Evolutionary conservation across 306 rosid genomes (phyloP), one percentile per base, ranked within the genome.

Genomic region (Morella rubra): DNA sequence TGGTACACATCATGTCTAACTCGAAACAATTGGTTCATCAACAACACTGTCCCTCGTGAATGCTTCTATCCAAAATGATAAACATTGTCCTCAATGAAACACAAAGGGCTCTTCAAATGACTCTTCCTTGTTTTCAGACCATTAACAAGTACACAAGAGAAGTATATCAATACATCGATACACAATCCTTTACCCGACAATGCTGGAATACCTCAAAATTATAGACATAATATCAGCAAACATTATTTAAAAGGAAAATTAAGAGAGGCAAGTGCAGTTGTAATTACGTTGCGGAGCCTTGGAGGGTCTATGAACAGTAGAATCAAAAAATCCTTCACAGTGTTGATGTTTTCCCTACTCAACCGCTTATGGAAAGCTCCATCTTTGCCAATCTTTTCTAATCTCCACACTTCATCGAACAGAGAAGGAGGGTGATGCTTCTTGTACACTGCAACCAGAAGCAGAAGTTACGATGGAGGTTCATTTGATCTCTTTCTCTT

Each of bases 311-410:
- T 68, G 74, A 82, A 88, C 86, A 89, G 97, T 65, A 83, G 90
- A 67, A 79, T 96, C 75, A 96, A 92, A 85, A 95, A 92, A 85
- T 95, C 99, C 82, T 87, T 82, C 80, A 95, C 99, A 0, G 91
- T 90, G 10, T 22, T 47, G 84, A 96, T 82, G 75, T 73, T 87
- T 88, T 89, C 92, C 69, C 89, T 84, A 71, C 87, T 84, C 87
- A 96, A 79, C 49, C 99, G 97, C 85, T 87, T 91, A 79, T 96
- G 99, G 79, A 92, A 96, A 76, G 98, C 97, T 84, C 99, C 99
- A 7, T 96, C 99, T 82, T 96, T 96, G 52, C 99, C 96, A 69
- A 92, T 96, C 89, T 92, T 96, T 78, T 90, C 98, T 77, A 96
- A 76, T 87, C 99, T 87, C 99, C 99, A 95, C 74, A 95, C 97